Evolutionary conservation across 257 asterid genomes (phyloP).

Genomic region (Avicennia marina): DNA sequence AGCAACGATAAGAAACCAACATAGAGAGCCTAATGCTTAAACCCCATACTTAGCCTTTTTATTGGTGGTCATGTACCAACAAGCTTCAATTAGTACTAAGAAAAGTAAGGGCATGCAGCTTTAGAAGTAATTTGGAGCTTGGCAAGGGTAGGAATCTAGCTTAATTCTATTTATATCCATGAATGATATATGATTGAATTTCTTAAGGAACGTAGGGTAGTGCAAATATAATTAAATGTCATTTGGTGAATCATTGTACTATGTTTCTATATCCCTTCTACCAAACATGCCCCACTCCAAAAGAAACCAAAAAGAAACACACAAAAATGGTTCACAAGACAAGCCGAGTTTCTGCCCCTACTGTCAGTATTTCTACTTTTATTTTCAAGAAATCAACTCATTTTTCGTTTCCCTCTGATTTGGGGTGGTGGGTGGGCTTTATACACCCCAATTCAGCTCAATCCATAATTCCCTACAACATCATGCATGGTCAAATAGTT

Average conservation of each 20-base stretch:
- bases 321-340: neutral
- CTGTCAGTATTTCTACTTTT: slow-evolving; percentile 6
- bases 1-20: slow-evolving; percentile 27
- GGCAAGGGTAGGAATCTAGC: slow-evolving; percentile 14
- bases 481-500: too few relatives aligned
- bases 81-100: neutral
- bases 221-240: too few relatives aligned
- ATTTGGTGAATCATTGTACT: too few relatives aligned
- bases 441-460: too few relatives aligned
- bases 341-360: neutral
- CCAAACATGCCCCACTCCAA: neutral
- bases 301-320: neutral
- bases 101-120: neutral
- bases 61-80: neutral
- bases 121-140: slow-evolving; percentile 19
- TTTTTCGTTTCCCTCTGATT: neutral
- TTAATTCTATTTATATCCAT: neutral
- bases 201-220: too few relatives aligned
- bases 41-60: neutral
- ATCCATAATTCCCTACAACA: too few relatives aligned
- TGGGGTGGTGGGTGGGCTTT: slow-evolving; percentile 15
- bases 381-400: slow-evolving; percentile 14
- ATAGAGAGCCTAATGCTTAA: slow-evolving; percentile 7
- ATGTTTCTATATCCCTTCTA: neutral
- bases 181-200: too few relatives aligned